Evolutionary conservation across 139 green algal species (phyloP), one percentile per base, ranked within the genome.

Genomic region (Coelastrella sp.): DNA sequence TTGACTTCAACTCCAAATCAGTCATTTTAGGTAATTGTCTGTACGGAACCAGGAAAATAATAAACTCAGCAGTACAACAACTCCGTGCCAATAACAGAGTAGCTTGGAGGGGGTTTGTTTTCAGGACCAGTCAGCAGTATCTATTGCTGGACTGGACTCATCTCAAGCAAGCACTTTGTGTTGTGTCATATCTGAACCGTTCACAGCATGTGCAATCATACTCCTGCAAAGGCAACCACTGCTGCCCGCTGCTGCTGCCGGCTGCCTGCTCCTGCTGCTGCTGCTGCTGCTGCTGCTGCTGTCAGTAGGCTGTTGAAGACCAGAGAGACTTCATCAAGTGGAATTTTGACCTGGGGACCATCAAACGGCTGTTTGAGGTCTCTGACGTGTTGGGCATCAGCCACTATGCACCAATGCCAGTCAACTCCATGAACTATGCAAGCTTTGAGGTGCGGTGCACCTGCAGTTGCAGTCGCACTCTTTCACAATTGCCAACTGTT

Each of bases 371-470:
- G 20, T 87, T 91, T 73, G 56, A 83, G 49, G 25, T 58, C 0
- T 22, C 20, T 0, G 87, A 91, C 27, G 87, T 91, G 61, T 12
- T 91, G 9, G 87, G 87, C 22, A 73, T 91, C 57, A 91, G 87
- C 57, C 79, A 91, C 66, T 91, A 91, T 27, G 80, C 79, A 11
- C 87, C 87, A 6, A 76, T 81, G n/a, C 79, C 79, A 0, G 24
- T 59, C 0, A 7, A 12, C 1, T 56, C 8, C 78, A 49, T 87
- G 35, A 87, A 15, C 27, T 68, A 27, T 6, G 22, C 7, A 6
- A 89, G 84, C 72, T 89, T 89, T 75, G 84, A 89, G 72, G 84
- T 89, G 63, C n/a, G 65, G n/a, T 17, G 15, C 1, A 14, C 12
- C 6, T 70, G 63, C 4, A 70, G 63, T 17, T 49, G 35, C 35